Conservation (phyloP, 108 stramenopile genomes). For the Licmophora abbreviata region DNA sequence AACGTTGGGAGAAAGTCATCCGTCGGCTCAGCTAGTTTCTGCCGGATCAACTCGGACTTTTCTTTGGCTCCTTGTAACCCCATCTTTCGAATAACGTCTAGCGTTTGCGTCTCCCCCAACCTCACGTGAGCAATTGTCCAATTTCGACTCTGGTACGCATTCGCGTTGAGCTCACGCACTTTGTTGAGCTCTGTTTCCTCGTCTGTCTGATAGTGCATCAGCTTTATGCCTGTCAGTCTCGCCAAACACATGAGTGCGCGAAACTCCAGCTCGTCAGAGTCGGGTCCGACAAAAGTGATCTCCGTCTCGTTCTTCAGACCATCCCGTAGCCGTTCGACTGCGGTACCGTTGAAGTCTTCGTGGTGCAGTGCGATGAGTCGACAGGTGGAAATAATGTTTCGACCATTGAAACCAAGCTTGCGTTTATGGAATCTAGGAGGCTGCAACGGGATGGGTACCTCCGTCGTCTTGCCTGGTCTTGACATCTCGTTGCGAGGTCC, state of each 20-base stretch:
- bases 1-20: no score
- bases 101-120: slow-evolving; percentile 33
- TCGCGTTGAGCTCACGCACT: background rate
- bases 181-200: slow-evolving; percentile 8
- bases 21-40: no score
- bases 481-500: slow-evolving; percentile 30
- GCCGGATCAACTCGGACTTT: no score
- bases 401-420: slow-evolving; percentile 31
- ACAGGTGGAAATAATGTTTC: slow-evolving; percentile 51
- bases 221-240: slow-evolving; percentile 35
- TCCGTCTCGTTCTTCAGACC: slow-evolving; percentile 17
- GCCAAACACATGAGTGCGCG: slow-evolving; percentile 51
- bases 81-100: slow-evolving; percentile 1
- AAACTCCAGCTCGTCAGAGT: slow-evolving; percentile 44
- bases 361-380: slow-evolving; percentile 55
- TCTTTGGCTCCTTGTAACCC: no score
- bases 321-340: slow-evolving; percentile 34
- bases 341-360: slow-evolving; percentile 49
- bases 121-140: slow-evolving; percentile 30
- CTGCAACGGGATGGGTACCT: slow-evolving; percentile 2
- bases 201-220: slow-evolving; percentile 28
- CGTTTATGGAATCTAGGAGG: slow-evolving; percentile 21
- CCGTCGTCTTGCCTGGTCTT: slow-evolving; percentile 18
- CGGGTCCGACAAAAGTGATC: slow-evolving; percentile 30
- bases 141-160: slow-evolving; percentile 8